A percentile compares a stretch with the other conserved stretches of the same genome.
phyloP scores from a whole-genome alignment of 2,329 filamentous ascomycete species.

The Karstenula rhodostoma region DNA sequence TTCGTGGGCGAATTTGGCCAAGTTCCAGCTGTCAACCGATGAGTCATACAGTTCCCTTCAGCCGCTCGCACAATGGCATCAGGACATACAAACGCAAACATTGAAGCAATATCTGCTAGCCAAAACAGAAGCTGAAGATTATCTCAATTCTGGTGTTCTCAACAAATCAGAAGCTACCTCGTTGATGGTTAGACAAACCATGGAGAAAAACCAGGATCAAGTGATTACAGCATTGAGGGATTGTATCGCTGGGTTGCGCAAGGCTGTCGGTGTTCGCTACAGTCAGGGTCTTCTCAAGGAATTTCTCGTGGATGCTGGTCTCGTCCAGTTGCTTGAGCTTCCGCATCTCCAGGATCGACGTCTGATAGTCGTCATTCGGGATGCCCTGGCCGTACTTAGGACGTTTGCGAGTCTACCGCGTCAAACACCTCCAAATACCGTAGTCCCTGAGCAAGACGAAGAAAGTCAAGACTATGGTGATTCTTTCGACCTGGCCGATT shows the following conservation, averaged over 20 bases:
- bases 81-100: slow-evolving; percentile 61
- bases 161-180: slow-evolving; percentile 52
- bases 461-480: slow-evolving; percentile 73
- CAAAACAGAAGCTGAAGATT: slow-evolving; percentile 65
- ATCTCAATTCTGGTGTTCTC: slow-evolving; percentile 51
- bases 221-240: slow-evolving; percentile 64
- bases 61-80: slow-evolving; percentile 64
- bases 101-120: slow-evolving; percentile 64
- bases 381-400: slow-evolving; percentile 59
- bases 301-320: slow-evolving; percentile 55
- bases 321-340: slow-evolving; percentile 59
- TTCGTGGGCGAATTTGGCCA: slow-evolving; percentile 64
- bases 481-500: slow-evolving; percentile 62
- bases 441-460: slow-evolving; percentile 54
- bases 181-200: slow-evolving; percentile 59
- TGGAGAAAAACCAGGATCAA: slow-evolving; percentile 65
- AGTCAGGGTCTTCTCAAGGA: slow-evolving; percentile 51
- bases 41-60: slow-evolving; percentile 57
- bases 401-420: slow-evolving; percentile 45
- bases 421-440: slow-evolving; percentile 26
- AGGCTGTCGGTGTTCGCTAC: slow-evolving; percentile 55
- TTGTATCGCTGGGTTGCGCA: slow-evolving; percentile 60
- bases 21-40: slow-evolving; percentile 64
- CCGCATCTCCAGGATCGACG: slow-evolving; percentile 59
- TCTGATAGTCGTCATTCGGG: slow-evolving; percentile 56